These are phyloP conservation scores for Nymphaea thermarum DNA, from an alignment of 164 flowering plant genomes.

Conservation along the genomic window DNA sequence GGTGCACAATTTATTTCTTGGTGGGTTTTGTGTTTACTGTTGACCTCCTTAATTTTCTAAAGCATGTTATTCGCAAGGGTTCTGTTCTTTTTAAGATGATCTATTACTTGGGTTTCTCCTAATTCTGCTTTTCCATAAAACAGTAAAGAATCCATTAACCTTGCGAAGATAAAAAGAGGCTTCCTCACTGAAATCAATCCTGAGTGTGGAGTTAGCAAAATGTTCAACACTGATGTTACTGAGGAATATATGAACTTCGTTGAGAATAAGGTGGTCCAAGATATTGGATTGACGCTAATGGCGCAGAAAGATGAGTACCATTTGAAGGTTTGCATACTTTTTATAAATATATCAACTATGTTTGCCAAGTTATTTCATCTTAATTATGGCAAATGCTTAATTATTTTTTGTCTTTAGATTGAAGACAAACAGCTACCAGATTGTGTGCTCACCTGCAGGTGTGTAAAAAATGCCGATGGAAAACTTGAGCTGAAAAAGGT, in stretches of 20 bases:
- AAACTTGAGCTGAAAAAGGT: constrained; percentile 41
- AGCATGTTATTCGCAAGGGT: too few relatives aligned
- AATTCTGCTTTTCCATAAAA: background rate
- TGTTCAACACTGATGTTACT: constrained; percentile 30
- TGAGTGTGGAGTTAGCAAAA: constrained; percentile 16
- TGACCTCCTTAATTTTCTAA: too few relatives aligned
- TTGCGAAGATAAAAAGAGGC: constrained; percentile 9
- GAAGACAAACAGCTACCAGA: constrained; percentile 25
- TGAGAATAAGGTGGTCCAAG: constrained; percentile 17
- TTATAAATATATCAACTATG: background rate
- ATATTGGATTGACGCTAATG: constrained; percentile 22
- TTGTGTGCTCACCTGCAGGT: constrained; percentile 45
- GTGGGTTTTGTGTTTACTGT: too few relatives aligned
- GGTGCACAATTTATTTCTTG: too few relatives aligned
- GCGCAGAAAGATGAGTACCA: constrained; percentile 34
- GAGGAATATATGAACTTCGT: constrained; percentile 22
- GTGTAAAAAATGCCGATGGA: constrained; percentile 16
- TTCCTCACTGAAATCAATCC: constrained; percentile 14
- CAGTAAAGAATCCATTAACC: constrained; percentile 18
- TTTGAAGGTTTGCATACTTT: constrained; percentile 24
- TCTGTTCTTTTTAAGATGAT: too few relatives aligned
- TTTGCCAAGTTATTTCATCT: background rate
- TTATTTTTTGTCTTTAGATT: constrained; percentile 20
- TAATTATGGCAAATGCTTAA: background rate
- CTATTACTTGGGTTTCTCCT: too few relatives aligned